These are phyloP conservation scores for Sutorius eximius DNA, from an alignment of 1,284 basidiomycete genomes.

Conservation along the genomic window DNA sequence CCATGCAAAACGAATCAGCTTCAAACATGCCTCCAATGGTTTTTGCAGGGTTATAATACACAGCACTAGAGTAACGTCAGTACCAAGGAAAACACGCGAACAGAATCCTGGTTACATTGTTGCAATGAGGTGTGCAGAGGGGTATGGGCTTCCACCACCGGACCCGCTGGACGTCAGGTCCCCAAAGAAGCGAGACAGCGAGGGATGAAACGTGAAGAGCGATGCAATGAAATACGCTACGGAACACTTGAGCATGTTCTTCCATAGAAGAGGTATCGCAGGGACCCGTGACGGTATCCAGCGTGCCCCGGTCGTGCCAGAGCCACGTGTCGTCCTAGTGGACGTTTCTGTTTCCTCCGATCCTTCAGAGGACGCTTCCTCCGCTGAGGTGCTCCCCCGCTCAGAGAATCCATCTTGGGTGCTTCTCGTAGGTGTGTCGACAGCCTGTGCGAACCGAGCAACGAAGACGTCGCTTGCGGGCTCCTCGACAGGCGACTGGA, in stretches of 20 bases:
- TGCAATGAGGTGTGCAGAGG: constrained; percentile 87
- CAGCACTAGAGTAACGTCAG: constrained; percentile 47
- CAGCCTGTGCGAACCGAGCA: not conserved
- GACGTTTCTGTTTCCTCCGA: constrained; percentile 22
- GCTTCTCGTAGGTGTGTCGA: not conserved
- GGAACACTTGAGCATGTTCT: constrained; percentile 87
- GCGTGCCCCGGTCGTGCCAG: constrained; percentile 3
- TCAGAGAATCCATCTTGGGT: constrained; percentile 1
- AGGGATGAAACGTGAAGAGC: constrained; percentile 88
- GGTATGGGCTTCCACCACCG: constrained; percentile 50
- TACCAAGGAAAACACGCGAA: not conserved
- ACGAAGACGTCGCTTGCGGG: constrained; percentile 6
- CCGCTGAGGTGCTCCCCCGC: not conserved
- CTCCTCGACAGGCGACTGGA: constrained; percentile 21
- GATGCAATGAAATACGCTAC: constrained; percentile 90
- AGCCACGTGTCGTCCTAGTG: constrained; percentile 8
- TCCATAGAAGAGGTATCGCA: constrained; percentile 51
- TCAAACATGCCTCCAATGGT: constrained; percentile 91
- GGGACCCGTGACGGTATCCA: constrained; percentile 30
- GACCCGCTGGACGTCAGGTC: constrained; percentile 58
- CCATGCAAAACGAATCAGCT: constrained; percentile 76
- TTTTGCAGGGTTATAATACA: constrained; percentile 84
- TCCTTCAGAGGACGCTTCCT: constrained; percentile 24
- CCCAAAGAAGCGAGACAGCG: constrained; percentile 62
- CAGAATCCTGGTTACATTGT: constrained; percentile 60